Conservation (phyloP, 2,329 filamentous ascomycete genomes). For the Venturia pyrina region DNA sequence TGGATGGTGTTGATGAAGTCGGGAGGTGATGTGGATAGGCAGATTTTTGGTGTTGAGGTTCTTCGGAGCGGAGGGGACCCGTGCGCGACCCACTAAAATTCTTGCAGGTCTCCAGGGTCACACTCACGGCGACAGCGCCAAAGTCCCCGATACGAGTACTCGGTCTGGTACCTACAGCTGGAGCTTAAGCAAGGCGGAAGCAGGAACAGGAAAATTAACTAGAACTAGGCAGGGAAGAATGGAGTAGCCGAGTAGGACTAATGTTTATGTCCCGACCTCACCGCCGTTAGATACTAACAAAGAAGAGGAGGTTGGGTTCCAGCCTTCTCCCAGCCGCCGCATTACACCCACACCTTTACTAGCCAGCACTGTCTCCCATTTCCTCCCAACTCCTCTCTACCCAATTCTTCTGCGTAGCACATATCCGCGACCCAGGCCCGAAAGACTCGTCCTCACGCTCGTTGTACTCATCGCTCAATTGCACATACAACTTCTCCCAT, state of each 20-base stretch:
- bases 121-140: neutral
- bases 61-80: neutral
- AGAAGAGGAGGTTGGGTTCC: neutral
- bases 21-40: neutral
- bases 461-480: neutral
- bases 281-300: neutral
- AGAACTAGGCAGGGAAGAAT: neutral
- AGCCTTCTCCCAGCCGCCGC: neutral
- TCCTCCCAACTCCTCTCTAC: neutral
- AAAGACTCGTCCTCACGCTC: neutral
- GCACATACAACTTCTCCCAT: neutral
- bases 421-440: neutral
- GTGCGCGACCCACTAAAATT: neutral
- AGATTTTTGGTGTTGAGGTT: neutral
- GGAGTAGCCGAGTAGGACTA: too few relatives aligned
- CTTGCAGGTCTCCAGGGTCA: too few relatives aligned
- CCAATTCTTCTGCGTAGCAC: neutral
- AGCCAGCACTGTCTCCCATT: neutral
- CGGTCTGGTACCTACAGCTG: neutral
- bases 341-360: conserved; percentile 1
- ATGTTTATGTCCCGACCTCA: neutral
- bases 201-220: neutral
- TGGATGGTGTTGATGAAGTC: neutral
- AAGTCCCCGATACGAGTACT: too few relatives aligned
- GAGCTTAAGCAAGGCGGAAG: neutral